Base-by-base conservation (phyloP, 768 basidiomycete genomes). In the Cystofilobasidium capitatum region DNA sequence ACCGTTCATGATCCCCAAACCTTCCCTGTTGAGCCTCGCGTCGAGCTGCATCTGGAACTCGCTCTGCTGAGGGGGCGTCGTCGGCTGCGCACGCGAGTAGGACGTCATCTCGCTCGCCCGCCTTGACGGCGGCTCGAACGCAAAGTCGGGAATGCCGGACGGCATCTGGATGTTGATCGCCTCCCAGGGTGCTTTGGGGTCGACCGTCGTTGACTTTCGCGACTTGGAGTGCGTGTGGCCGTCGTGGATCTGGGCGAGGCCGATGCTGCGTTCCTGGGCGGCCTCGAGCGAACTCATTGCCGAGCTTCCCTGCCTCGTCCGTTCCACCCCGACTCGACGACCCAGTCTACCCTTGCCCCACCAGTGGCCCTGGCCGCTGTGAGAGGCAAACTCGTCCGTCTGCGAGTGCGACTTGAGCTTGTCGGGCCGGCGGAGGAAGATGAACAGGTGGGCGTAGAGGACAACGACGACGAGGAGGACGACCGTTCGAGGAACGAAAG, bases 361-460 rank as follows among this genome's bases (percentile, higher is more conserved):
- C 59, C 59, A 61, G 31, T 29, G 51, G 26, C 51, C 26, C 4
- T 55, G 29, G n/a, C n/a, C n/a, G n/a, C n/a, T n/a, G 51, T 9
- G 2, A 5, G 35, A 47, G 4, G 22, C 24, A 54, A 58, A 3
- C 42, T 61, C 61, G 40, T 61, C 59, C 39, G 31, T 6, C 24
- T 57, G 37, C 24, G 58, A 67, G 9, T 13, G 26, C 16, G 51
- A 7, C 29, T 26, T 22, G 29, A 68, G 51, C 40, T 26, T 39
- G 31, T 68, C 66, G 4, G 66, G 66, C 14, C 66, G 60, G 4
- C 66, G 44, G 7, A 68, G 59, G 57, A 68, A 68, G 61, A 45
- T 20, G 42, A 68, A 62, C 17, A 68, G 60, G 55, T 58, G 60
- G 24, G 54, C 42, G 66, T 62, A 62, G 10, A 68, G 60, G 1